Percentiles rank a stretch among this genome's conserved stretches.
These are phyloP conservation scores for Sclerotinia glacialis DNA, from an alignment of 2,329 filamentous ascomycete genomes.

Conservation along the genomic window DNA sequence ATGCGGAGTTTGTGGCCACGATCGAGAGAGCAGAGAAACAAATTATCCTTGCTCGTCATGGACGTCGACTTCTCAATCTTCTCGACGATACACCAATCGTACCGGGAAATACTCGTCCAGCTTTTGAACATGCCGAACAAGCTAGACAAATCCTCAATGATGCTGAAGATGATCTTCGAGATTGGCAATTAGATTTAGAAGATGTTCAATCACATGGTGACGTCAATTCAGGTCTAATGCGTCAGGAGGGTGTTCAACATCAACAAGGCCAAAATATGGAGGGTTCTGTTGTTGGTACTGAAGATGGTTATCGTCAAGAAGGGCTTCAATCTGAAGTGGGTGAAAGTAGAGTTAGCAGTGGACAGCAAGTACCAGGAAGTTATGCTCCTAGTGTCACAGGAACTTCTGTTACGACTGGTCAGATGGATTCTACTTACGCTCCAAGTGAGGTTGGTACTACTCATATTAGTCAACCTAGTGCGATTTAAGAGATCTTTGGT, in stretches of 20 bases:
- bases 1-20: constrained; percentile 80
- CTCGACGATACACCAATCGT: constrained; percentile 89
- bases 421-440: constrained; percentile 5
- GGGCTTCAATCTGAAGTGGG: constrained; percentile 1
- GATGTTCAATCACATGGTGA: constrained; percentile 28
- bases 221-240: not conserved
- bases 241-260: not conserved
- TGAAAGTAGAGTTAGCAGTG: constrained; percentile 20
- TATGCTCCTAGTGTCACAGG: constrained; percentile 17
- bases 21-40: constrained; percentile 98
- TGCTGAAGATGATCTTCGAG: constrained; percentile 80
- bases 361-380: constrained; percentile 2
- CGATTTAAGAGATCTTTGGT: not conserved
- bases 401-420: constrained; percentile 18
- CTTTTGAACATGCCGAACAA: constrained; percentile 63
- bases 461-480: not conserved
- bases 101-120: constrained; percentile 73
- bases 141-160: constrained; percentile 88
- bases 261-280: not conserved
- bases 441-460: constrained; percentile 13
- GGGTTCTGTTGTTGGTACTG: constrained; percentile 10
- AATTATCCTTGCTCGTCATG: constrained; percentile 87
- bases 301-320: constrained; percentile 3
- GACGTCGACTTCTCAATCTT: constrained; percentile 76
- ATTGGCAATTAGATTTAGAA: constrained; percentile 55